A percentile compares a stretch with the other conserved stretches of the same genome.
These are phyloP conservation scores for Hyaloscypha finlandica DNA, from an alignment of 495 filamentous ascomycete species.

Conservation along the genomic window DNA sequence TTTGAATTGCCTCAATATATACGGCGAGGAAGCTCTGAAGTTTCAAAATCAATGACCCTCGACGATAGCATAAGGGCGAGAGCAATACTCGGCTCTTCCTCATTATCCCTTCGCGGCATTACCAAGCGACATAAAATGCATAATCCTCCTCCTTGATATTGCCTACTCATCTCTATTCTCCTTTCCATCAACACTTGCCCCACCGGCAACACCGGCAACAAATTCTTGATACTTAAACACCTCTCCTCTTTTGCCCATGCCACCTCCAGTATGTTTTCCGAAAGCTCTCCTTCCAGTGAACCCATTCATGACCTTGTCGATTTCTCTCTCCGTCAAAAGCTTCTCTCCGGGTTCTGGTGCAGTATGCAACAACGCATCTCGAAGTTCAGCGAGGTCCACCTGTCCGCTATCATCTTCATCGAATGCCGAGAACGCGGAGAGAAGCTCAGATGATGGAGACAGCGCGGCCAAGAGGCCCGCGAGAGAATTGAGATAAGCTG, in stretches of 20 bases:
- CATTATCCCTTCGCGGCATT: neutral
- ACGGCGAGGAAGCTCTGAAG: too few species aligned
- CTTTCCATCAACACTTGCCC: slow-evolving; percentile 29
- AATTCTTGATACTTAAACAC: slow-evolving; percentile 82
- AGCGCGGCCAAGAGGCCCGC: slow-evolving; percentile 70
- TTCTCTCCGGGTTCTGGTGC: slow-evolving; percentile 71
- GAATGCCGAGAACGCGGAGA: slow-evolving; percentile 89
- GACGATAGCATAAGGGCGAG: neutral
- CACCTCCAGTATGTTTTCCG: slow-evolving; percentile 44
- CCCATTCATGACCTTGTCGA: slow-evolving; percentile 79
- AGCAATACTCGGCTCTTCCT: neutral
- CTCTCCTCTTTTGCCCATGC: slow-evolving; percentile 60
- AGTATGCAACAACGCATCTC: slow-evolving; percentile 80
- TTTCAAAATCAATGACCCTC: neutral
- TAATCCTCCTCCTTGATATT: neutral
- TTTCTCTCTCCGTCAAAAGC: slow-evolving; percentile 68
- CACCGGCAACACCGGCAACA: slow-evolving; percentile 59
- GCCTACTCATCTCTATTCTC: slow-evolving; percentile 6
- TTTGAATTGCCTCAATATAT: too few species aligned
- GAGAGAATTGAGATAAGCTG: slow-evolving; percentile 78
- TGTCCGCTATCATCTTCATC: slow-evolving; percentile 95
- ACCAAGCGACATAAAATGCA: neutral
- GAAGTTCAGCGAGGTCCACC: slow-evolving; percentile 78
- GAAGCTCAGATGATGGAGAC: slow-evolving; percentile 72
- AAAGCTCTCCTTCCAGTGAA: slow-evolving; percentile 84